Base-by-base conservation (phyloP, 2,329 filamentous ascomycete genomes). In the Fusarium mangiferae region DNA sequence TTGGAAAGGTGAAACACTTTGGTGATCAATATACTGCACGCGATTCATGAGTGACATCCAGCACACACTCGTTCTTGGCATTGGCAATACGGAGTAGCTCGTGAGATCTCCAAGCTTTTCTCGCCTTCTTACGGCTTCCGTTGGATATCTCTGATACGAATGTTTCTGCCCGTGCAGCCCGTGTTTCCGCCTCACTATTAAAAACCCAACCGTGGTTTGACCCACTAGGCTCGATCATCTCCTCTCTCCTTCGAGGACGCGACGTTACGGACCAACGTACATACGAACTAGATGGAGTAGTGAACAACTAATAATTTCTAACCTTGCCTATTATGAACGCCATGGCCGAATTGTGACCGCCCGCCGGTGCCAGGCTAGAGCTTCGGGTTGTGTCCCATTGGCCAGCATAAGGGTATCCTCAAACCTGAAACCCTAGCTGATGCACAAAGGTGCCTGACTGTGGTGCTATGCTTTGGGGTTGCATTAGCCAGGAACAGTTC, bases 351-450 rank as follows among this genome's bases (percentile, higher is more conserved):
- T 75, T 78, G 66, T 78, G 68, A 60, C 75, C 73, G 69, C 36
- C 38, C 54, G 44, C 67, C 52, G 56, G 64, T 65, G 41, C 56
- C 54, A 72, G 59, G 67, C 76, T 71, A 74, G 69, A 58, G 46
- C 11, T 35, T 63, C 76, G 80, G 80, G 39, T 68, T 39, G 30
- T 36, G 74, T 75, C 80, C 80, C 64, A 81, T 82, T 82, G 80
- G 81, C 36, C 60, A 48, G 46, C 36, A 36, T 38, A 44, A 57
- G 66, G 48, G 42, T 62, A 65, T 56, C 48, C 54, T 55, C 67
- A 45, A 74, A 79, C 78, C 79, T 82, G 81, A 82, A 82, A 82
- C 81, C 48, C 64, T 81, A 80, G 81, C 77, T 77, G 55, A 62
- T 81, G 80, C 80, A 82, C 77, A 81, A 81, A 80, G 66, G 59